Base-by-base conservation (phyloP, 2,329 filamentous ascomycete species). In the Stagonosporopsis rhizophila region DNA sequence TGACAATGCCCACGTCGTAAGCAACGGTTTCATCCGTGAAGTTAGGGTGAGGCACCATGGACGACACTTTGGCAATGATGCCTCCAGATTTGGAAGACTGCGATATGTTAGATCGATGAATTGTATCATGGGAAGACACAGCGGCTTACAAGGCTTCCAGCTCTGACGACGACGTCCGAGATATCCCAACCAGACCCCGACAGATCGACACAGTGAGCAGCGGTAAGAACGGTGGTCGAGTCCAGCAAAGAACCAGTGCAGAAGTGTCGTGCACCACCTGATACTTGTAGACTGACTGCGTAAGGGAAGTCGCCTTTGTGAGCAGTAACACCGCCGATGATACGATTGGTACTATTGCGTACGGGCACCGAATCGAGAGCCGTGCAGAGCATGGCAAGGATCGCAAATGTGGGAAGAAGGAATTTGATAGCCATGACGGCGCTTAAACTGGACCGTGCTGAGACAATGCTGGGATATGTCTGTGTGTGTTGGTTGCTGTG, bases 241-340 rank as follows among this genome's bases (percentile, higher is more conserved):
- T 71, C 65, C 42, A 71, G 25, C 6, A 71, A 58, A n/a, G 66
- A 60, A 27, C 67, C 68, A 59, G 67, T 66, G 52, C 68, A 71
- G 56, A 62, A 57, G 52, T 69, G 67, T n/a, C 6, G 12, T 15
- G n/a, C 2, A 1, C 22, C 12, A 15, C 28, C 8, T 2, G 9
- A 9, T 19, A 32, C 3, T 15, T 45, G 44, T 7, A 47, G 7
- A 19, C 34, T 47, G 22, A 47, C 22, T 9, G n/a, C 25, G 11
- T 28, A 47, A 7, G 34, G 44, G 11, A 47, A 39, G 8, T 47
- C 34, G 20, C 23, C 34, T 15, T 28, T 20, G n/a, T 28, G 11
- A 17, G 34, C 34, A 23, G 34, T 20, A 17, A 27, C n/a, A 4
- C 46, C 46, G 25, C 46, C 46, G 28, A 41, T 23, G 19, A 34